Evolutionary conservation across 768 basidiomycete species (phyloP), one percentile per base, ranked within the genome.

Genomic region (Collybiopsis confluens): DNA sequence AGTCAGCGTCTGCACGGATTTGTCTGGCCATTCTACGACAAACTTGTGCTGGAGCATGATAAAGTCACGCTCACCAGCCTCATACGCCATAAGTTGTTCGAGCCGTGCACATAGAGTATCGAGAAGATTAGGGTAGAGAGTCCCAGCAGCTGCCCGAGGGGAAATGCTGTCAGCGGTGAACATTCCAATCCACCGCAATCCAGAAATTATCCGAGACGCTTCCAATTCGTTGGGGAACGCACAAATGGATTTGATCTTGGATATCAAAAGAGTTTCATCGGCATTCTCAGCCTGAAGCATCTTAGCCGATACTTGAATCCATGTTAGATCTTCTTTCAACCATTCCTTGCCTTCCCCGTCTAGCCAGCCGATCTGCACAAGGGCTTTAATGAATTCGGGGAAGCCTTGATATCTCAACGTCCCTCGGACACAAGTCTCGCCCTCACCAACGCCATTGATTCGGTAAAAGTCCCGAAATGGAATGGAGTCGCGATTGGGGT

Each of bases 41-140:
- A 99, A 98, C 76, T 95, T 96, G 81, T 99, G 96, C 73, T 98
- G 96, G 51, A 99, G 83, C 86, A 98, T 92, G 56, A 99, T 91
- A 56, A 98, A 82, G 69, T 99, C 96, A 10, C 92, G 86, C 71
- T 98, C 94, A 58, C 91, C 92, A 44, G 77, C 71, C 58, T 86
- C 89, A 72, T 96, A 98, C 69, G 85, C 81, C 91, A 98, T 97
- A 67, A 96, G 79, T 56, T 76, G 82, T 76, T 99, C 95, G 45
- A 99, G 81, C 20, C 79, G 85, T 2, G 82, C 90, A 67, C 95
- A 97, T 56, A 99, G 86, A 3, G 97, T 95, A 71, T 97, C 93
- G 59, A 99, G 83, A 59, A 96, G 78, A 72, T 90, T 94, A 33
- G 52, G 42, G 21, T 53, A 30, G 16, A n/a, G 16, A 6, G 52